Evolutionary conservation across 768 basidiomycete genomes (phyloP).

Genomic region (Kwoniella sp.): DNA sequence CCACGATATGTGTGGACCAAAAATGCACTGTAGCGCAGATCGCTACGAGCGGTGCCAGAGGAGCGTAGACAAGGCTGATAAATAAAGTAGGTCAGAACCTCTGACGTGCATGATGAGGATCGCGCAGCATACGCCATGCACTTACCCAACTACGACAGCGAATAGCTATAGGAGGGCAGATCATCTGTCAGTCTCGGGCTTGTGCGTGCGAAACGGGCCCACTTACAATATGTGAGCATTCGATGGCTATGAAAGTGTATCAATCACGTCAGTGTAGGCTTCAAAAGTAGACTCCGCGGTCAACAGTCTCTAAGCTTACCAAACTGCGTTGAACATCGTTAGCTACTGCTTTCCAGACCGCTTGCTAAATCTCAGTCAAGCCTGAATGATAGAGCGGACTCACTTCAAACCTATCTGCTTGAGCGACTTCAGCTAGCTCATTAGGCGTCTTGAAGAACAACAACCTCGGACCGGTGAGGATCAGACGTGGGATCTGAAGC

Average conservation of each 20-base stretch:
- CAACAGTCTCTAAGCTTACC: constrained; percentile 18
- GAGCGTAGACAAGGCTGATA: constrained; percentile 74
- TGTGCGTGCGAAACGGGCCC: not conserved
- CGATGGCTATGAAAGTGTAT: constrained; percentile 32
- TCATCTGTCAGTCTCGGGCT: too few species aligned
- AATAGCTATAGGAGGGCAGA: constrained; percentile 29
- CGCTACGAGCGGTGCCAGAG: constrained; percentile 83
- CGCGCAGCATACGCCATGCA: not conserved
- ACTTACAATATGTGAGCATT: constrained; percentile 46
- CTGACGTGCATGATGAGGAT: not conserved
- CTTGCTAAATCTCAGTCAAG: not conserved
- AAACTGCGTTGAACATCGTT: constrained; percentile 16
- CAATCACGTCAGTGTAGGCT: not conserved
- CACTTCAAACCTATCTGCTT: constrained; percentile 40
- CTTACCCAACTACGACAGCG: constrained; percentile 42
- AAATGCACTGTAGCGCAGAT: constrained; percentile 80
- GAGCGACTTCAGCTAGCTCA: constrained; percentile 26
- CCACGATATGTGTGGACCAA: constrained; percentile 61
- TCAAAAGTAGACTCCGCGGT: not conserved
- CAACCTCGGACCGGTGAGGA: constrained; percentile 11
- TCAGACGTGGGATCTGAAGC: constrained; percentile 32
- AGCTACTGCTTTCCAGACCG: too few species aligned
- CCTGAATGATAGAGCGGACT: constrained; percentile 18
- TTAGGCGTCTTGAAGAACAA: constrained; percentile 21
- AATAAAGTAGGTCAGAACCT: constrained; percentile 9